Conservation (phyloP, 78 protist species). For the Dictyostelium purpureum region DNA sequence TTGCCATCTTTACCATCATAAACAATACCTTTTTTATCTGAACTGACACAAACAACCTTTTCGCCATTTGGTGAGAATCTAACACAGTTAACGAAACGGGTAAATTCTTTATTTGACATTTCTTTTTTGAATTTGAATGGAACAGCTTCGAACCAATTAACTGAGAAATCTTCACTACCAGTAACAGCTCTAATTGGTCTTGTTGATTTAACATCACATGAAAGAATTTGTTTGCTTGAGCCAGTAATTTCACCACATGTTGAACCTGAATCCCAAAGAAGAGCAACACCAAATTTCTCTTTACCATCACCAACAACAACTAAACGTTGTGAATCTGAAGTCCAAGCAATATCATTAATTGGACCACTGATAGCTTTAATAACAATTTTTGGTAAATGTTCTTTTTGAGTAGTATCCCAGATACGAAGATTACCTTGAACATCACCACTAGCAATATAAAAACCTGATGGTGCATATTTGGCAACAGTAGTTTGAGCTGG, state of each 20-base stretch:
- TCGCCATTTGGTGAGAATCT: conserved; percentile 91
- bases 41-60: conserved; percentile 54
- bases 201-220: conserved; percentile 84
- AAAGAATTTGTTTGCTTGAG: conserved; percentile 87
- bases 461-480: conserved; percentile 92
- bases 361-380: conserved; percentile 82
- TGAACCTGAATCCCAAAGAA: conserved; percentile 92
- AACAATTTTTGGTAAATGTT: conserved; percentile 90
- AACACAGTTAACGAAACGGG: conserved; percentile 89
- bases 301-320: conserved; percentile 96
- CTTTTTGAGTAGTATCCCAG: conserved; percentile 93
- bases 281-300: conserved; percentile 80
- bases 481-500: conserved; percentile 88
- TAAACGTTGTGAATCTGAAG: conserved; percentile 93
- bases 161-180: conserved; percentile 83
- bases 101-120: conserved; percentile 53
- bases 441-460: conserved; percentile 94
- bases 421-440: conserved; percentile 89
- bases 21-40: conserved; percentile 85
- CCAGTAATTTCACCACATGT: conserved; percentile 93
- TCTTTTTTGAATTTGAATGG: conserved; percentile 93
- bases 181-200: conserved; percentile 96
- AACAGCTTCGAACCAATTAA: conserved; percentile 87
- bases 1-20: conserved; percentile 96
- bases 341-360: conserved; percentile 93